phyloP scores from a whole-genome alignment of 129 eudicot species.

The Flaveria robusta region DNA sequence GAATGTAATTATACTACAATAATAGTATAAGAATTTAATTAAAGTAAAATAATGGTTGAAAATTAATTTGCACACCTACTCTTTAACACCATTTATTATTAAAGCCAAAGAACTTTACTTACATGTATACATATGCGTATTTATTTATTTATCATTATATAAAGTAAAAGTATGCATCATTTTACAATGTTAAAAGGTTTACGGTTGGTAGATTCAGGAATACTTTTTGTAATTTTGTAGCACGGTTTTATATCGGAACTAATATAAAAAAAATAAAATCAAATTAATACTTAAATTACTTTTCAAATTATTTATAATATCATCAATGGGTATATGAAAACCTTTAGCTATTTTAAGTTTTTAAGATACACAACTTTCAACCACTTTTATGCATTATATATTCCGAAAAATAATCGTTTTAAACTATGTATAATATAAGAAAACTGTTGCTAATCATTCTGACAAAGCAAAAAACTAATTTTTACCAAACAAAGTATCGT shows the following conservation, averaged over 20 bases:
- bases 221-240: too few relatives aligned
- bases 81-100: constrained; percentile 24
- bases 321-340: background rate
- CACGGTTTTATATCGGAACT: background rate
- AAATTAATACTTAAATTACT: background rate
- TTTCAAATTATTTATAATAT: background rate
- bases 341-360: background rate
- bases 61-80: constrained; percentile 38
- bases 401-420: background rate
- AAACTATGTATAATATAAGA: background rate
- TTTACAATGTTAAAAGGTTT: background rate
- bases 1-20: constrained; percentile 14
- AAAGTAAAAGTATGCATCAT: background rate
- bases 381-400: background rate
- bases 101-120: constrained; percentile 12
- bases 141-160: background rate
- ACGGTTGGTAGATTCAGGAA: too few relatives aligned
- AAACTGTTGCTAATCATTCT: constrained; percentile 13
- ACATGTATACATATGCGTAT: background rate
- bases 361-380: background rate
- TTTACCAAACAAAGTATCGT: constrained; percentile 4
- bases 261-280: background rate
- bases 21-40: background rate
- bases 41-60: constrained; percentile 30
- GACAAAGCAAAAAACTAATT: background rate